A percentile compares a stretch with the other conserved stretches of the same genome.
Evolutionary conservation across 768 basidiomycete genomes (phyloP).

Genomic region (Saitozyma podzolica): DNA sequence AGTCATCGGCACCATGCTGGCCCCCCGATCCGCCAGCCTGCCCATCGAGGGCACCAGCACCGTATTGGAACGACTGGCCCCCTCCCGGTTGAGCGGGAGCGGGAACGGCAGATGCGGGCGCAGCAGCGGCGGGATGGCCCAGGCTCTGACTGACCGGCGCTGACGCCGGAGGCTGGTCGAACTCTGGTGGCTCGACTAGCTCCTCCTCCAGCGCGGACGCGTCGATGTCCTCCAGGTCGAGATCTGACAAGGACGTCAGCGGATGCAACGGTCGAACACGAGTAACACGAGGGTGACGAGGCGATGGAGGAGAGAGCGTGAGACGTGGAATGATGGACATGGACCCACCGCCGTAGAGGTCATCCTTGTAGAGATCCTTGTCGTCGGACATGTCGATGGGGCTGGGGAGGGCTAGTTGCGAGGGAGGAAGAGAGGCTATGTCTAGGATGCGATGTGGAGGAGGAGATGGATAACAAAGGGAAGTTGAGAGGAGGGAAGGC

Average conservation of each 20-base stretch:
- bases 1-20: no score
- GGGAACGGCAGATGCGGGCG: no score
- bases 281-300: no score
- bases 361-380: constrained; percentile 62
- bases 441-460: not conserved
- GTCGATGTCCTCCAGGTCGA: constrained; percentile 45
- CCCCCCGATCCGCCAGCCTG: no score
- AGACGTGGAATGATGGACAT: not conserved
- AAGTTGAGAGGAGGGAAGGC: not conserved
- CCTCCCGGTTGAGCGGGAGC: no score
- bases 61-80: no score
- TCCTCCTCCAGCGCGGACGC: constrained; percentile 41
- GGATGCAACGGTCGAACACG: no score
- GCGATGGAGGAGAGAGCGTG: not conserved
- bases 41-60: no score
- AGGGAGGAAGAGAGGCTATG: not conserved
- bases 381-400: constrained; percentile 18
- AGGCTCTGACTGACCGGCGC: no score
- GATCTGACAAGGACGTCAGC: constrained; percentile 19
- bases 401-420: not conserved
- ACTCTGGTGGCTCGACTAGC: constrained; percentile 60
- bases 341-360: constrained; percentile 77
- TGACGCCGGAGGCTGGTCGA: not conserved
- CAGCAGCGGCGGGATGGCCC: no score
- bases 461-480: constrained; percentile 3